phyloP scores from a whole-genome alignment of 495 filamentous ascomycete species.

The Tuber umbilicatum region DNA sequence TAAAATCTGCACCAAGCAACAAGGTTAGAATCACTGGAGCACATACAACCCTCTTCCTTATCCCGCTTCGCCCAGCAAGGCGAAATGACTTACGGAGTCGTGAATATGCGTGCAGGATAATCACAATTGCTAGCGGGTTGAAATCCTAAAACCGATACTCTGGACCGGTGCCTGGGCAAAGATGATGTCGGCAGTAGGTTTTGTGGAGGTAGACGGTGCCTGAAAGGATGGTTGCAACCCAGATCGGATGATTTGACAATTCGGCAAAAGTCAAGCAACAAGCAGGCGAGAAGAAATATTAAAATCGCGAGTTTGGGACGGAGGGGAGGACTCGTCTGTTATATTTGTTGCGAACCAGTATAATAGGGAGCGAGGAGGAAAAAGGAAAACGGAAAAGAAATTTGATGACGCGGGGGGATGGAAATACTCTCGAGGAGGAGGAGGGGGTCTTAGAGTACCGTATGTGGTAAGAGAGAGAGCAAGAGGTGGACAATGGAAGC shows the following conservation, averaged over 20 bases:
- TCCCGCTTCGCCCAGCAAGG: slow-evolving; percentile 24
- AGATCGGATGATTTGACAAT: slow-evolving; percentile 39
- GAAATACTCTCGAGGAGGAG: slow-evolving; percentile 27
- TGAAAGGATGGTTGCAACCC: slow-evolving; percentile 39
- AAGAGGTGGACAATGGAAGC: slow-evolving; percentile 7
- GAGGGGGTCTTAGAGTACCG: slow-evolving; percentile 19
- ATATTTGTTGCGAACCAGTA: slow-evolving; percentile 22
- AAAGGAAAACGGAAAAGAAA: slow-evolving; percentile 10
- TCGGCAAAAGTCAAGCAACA: slow-evolving; percentile 38
- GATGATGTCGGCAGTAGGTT: slow-evolving; percentile 37
- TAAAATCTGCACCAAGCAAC: neutral
- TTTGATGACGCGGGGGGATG: slow-evolving; percentile 39
- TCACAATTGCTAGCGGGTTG: slow-evolving; percentile 32
- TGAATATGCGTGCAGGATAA: slow-evolving; percentile 25
- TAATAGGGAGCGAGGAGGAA: neutral
- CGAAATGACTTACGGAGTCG: slow-evolving; percentile 32
- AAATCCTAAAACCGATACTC: slow-evolving; percentile 31
- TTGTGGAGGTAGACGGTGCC: slow-evolving; percentile 36
- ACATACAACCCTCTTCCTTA: slow-evolving; percentile 21
- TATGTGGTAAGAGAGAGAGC: slow-evolving; percentile 10
- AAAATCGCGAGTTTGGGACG: slow-evolving; percentile 38
- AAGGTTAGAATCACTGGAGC: neutral
- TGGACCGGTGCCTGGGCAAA: slow-evolving; percentile 34
- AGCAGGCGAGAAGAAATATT: slow-evolving; percentile 36
- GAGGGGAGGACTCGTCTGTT: slow-evolving; percentile 28